A percentile compares a stretch with the other conserved stretches of the same genome.
Evolutionary conservation across 441 rosid species (phyloP).

Genomic region (Geranium incanum): DNA sequence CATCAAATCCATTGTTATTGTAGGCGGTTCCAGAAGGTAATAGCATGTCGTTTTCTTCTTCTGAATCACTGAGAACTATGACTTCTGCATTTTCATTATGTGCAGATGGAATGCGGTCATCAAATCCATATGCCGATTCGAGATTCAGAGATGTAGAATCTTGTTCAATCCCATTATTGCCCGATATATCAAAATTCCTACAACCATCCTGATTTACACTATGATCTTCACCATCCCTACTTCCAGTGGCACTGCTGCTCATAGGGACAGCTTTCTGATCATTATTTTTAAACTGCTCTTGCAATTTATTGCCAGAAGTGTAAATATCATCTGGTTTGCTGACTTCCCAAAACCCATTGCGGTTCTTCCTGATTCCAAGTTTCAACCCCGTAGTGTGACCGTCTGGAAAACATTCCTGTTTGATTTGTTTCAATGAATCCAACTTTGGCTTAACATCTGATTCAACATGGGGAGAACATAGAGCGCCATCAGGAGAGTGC

Average conservation of each 20-base stretch:
- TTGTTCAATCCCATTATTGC: constrained; percentile 59
- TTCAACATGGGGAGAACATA: constrained; percentile 28
- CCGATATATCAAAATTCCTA: constrained; percentile 52
- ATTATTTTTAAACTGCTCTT: constrained; percentile 34
- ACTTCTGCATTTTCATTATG: constrained; percentile 56
- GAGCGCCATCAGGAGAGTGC: constrained; percentile 73
- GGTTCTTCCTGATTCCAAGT: constrained; percentile 85
- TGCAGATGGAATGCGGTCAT: constrained; percentile 44
- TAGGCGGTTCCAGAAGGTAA: constrained; percentile 46
- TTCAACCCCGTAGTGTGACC: constrained; percentile 47
- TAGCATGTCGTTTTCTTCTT: constrained; percentile 65
- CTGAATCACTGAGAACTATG: constrained; percentile 89
- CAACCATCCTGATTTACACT: constrained; percentile 91
- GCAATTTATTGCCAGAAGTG: constrained; percentile 57
- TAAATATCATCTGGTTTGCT: constrained; percentile 66
- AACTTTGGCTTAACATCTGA: constrained; percentile 41
- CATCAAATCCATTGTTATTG: constrained; percentile 43
- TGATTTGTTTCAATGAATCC: constrained; percentile 47
- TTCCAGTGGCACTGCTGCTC: constrained; percentile 91
- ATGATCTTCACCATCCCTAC: constrained; percentile 89
- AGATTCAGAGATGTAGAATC: constrained; percentile 67
- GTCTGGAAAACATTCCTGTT: constrained; percentile 74
- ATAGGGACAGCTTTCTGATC: constrained; percentile 60
- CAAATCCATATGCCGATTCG: constrained; percentile 47
- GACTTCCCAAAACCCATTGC: constrained; percentile 78